Evolutionary conservation across 306 rosid genomes (phyloP), one percentile per base, ranked within the genome.

Genomic region (Abrus pulchellus): DNA sequence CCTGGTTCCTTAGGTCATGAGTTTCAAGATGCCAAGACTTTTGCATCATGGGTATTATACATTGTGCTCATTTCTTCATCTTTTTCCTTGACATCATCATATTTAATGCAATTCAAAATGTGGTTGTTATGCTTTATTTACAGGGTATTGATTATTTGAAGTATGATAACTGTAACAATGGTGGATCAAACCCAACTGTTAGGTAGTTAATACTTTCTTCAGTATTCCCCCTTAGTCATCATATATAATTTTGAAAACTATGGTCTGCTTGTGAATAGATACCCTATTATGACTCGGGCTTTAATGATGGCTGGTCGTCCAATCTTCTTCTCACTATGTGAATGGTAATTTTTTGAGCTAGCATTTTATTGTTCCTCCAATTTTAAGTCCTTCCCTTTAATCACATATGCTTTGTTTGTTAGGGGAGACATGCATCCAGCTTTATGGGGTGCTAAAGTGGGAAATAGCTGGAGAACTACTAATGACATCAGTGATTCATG

Each of bases 401-500:
- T n/a, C 38, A 36, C 5, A 14, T 3, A 1, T 59, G 74, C 28
- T 52, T 72, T 66, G 72, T 66, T 83, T 70, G 68, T 44, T 64
- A 91, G 99, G 98, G 99, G 99, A 83, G 99, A 95, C 77, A 2
- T 93, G 93, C 98, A 95, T 59, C 99, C 98, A 29, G 98, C 98
- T 86, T 53, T 89, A 65, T 95, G 99, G 98, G 98, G 98, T 54
- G 88, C 75, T 36, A 86, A 77, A 83, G 66, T 93, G 7, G 99
- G 99, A 87, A 95, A 95, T 86, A 95, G 98, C 80, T 95, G 99
- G 99, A 91, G 99, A 90, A 95, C 97, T 68, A 95, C 98, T 1
- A 56, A 67, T 74, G 99, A 95, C 89, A 95, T 95, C 44, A 49
- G 52, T 48, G 97, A 93, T 87, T 69, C 90, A 20, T 95, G 99